Conservation (phyloP, 345 rosid species). For the Melaleuca quinquenervia region DNA sequence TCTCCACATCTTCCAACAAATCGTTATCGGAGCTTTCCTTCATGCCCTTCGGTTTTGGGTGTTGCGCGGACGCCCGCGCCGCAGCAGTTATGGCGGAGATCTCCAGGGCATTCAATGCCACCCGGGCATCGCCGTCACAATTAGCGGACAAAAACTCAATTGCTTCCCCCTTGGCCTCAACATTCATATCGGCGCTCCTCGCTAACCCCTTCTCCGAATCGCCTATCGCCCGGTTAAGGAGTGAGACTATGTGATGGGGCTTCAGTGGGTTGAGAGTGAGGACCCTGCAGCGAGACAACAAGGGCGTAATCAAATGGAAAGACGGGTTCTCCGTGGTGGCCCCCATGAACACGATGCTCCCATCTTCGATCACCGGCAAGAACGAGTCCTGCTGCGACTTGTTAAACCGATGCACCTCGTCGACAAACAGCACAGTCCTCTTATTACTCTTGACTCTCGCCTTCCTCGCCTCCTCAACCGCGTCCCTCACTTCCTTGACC, state of each 20-base stretch:
- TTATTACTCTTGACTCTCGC: conserved; percentile 23
- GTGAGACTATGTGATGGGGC: conserved; percentile 34
- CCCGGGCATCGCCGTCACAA: conserved; percentile 85
- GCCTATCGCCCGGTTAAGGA: conserved; percentile 41
- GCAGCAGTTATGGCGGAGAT: conserved; percentile 55
- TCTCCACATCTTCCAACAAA: not conserved
- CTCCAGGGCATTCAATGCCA: conserved; percentile 67
- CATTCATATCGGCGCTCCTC: conserved; percentile 10
- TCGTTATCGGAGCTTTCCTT: not conserved
- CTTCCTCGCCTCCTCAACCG: conserved; percentile 55
- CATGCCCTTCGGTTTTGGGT: not conserved
- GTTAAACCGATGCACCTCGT: conserved; percentile 78
- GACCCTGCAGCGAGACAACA: conserved; percentile 67
- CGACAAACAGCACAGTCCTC: conserved; percentile 64
- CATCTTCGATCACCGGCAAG: conserved; percentile 81
- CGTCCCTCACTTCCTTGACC: conserved; percentile 75
- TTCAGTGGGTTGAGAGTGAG: conserved; percentile 54
- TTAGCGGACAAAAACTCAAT: conserved; percentile 41
- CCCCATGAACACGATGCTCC: conserved; percentile 68
- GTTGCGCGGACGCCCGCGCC: conserved; percentile 9
- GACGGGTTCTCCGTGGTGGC: conserved; percentile 92
- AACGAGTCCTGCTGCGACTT: conserved; percentile 82
- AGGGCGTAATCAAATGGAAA: conserved; percentile 68
- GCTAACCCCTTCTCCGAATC: conserved; percentile 37
- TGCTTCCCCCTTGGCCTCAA: conserved; percentile 32